Base-by-base conservation (phyloP, 495 filamentous ascomycete species). In the Daldinia childiae region DNA sequence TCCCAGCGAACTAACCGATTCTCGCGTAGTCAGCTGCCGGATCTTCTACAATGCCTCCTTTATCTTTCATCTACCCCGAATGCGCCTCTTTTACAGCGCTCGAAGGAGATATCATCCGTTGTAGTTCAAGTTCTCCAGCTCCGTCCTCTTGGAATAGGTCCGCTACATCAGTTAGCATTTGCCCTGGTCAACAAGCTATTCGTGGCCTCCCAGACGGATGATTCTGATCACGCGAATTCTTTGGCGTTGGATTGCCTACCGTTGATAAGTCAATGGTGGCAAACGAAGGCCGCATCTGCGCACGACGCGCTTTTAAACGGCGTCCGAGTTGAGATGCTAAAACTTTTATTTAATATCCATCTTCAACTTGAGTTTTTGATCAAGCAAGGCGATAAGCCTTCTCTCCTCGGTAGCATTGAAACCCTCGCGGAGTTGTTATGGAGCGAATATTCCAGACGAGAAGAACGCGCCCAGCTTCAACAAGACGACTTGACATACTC, bases 141-240 rank as follows among this genome's bases (percentile, higher is more conserved):
- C 38, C 89, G 88, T 11, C 74, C 79, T 15, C 77, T 82, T 29
- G 85, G 83, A 71, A 80, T 88, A 68, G 87, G 87, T 63, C 88
- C 84, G 74, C 81, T 88, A 32, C 90, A 92, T 66, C 89, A 91
- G 69, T 78, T 88, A 57, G 91, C 90, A 19, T 92, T 97, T 70
- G 89, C 88, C 43, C 83, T 88, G 58, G 85, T 98, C 69, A 96
- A 95, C 81, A 81, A 82, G 69, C 79, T 97, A 36, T 77, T 95
- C 45, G 81, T 81, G 32, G 87, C 82, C 69, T 87, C 88, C 2
- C 81, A 92, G 41, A 87, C 89, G 36, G 91, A 96, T 73, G 85
- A 91, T 62, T 83, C 89, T 17, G 76, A 84, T 14, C 81, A 96
- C 27, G 86, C 88, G 12, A 84, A 85, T 66, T 82, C 80, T 38